Base-by-base conservation (phyloP, 2,329 filamentous ascomycete genomes). In the Hypoxylon sp. region DNA sequence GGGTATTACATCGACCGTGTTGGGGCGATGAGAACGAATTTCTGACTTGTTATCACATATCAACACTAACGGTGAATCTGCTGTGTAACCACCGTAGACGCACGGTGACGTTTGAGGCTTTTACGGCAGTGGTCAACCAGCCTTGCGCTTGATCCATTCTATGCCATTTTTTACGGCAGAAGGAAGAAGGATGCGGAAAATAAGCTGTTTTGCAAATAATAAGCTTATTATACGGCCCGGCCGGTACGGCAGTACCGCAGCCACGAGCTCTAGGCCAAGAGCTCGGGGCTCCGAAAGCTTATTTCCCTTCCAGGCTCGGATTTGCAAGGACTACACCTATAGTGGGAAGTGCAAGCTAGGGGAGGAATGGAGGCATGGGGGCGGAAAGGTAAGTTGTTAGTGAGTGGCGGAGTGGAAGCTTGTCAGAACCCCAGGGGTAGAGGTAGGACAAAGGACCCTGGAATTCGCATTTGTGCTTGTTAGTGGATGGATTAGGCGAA, bases 271-370 rank as follows among this genome's bases (percentile, higher is more conserved):
- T 10, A 21, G 21, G 56, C 52, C 21, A 61, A 54, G 56, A 61
- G 65, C 65, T 68, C 65, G 65, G 65, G 51, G 11, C 35, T 44
- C 52, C 52, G 52, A 54, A 54, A 54, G 52, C 21, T 54, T 54
- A 54, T 54, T 54, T 54, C 39, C 19, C 35, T 44, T 19, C 7
- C 6, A 19, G 17, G 17, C 35, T 54, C 35, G 52, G 52, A 54
- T 54, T 54, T 54, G 15, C 35, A 17, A 35, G 8, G 3, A 11
- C 10, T 11, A 35, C 32, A 35, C 10, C 32, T 6, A 32, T 32
- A 37, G 35, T 37, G 10, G 11, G 8, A 52, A 35, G 50, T 32
- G 19, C 7, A 27, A 21, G 58, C 24, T 15, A 13, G 58, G n/a
- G 48, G 37, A 17, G n/a, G 37, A 7, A 42, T 15, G 32, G 17